Conservation (phyloP, 768 basidiomycete genomes). For the Agaricus blazei region DNA sequence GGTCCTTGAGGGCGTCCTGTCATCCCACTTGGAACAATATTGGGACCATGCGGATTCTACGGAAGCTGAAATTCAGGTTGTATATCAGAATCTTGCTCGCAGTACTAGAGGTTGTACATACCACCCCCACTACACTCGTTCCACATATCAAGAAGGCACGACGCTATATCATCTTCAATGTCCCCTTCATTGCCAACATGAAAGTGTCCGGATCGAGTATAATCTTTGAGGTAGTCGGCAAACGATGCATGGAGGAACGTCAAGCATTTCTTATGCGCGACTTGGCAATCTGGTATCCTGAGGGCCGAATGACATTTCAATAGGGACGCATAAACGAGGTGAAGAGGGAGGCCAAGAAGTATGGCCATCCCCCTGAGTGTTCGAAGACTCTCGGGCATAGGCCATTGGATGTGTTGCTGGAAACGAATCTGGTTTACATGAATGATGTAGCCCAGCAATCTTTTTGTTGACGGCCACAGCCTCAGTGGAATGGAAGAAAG, state of each 20-base stretch:
- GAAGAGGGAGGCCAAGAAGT: not conserved
- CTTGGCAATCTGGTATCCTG: not conserved
- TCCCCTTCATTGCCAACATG: constrained; percentile 8
- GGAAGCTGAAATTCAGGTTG: too few relatives aligned
- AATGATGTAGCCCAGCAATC: not conserved
- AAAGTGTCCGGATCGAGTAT: not conserved
- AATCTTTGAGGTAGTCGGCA: constrained; percentile 10
- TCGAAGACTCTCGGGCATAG: too few relatives aligned
- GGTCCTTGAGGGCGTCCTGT: too few relatives aligned
- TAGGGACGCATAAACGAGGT: not conserved
- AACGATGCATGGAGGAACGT: constrained; percentile 32
- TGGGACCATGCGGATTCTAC: too few relatives aligned
- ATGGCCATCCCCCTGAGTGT: not conserved
- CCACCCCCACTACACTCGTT: too few relatives aligned
- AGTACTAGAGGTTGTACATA: too few relatives aligned
- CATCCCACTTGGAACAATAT: too few relatives aligned
- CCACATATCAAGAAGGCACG: not conserved
- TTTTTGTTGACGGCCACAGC: not conserved
- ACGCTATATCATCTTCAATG: not conserved
- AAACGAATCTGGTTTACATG: not conserved
- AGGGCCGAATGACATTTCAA: not conserved
- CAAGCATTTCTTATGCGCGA: not conserved
- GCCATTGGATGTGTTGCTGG: too few relatives aligned
- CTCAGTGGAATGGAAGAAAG: not conserved
- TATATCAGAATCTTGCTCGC: too few relatives aligned